phyloP scores from a whole-genome alignment of 2,329 filamentous ascomycete genomes.

The Herpotrichia juniperi region DNA sequence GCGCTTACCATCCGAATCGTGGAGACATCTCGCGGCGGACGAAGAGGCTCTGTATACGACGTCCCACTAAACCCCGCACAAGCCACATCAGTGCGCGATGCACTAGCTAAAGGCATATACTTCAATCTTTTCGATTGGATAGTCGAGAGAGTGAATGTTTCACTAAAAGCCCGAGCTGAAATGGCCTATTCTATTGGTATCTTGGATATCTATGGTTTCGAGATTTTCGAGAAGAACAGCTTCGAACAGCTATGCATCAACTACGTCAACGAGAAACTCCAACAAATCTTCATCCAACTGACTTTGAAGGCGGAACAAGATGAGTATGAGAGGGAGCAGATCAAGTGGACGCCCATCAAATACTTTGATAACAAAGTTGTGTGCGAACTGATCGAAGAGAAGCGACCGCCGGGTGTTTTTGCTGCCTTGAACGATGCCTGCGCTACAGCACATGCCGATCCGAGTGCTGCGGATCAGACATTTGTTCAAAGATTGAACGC shows the following conservation, averaged over 20 bases:
- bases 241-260: conserved; percentile 99
- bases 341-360: conserved; percentile 98
- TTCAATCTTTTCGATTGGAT: conserved; percentile 99
- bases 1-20: conserved; percentile 90
- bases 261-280: conserved; percentile 98
- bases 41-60: conserved; percentile 71
- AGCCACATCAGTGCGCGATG: conserved; percentile 85
- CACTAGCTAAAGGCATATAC: conserved; percentile 93
- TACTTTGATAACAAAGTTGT: conserved; percentile 99
- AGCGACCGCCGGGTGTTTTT: conserved; percentile 88
- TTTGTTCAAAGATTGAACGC: conserved; percentile 94
- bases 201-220: conserved; percentile 98
- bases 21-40: conserved; percentile 69
- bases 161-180: conserved; percentile 76
- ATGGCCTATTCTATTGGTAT: conserved; percentile 91
- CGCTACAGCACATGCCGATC: conserved; percentile 96
- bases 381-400: conserved; percentile 93
- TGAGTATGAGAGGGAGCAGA: conserved; percentile 93
- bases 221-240: conserved; percentile 98
- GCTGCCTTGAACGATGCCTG: conserved; percentile 97
- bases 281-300: conserved; percentile 98
- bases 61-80: conserved; percentile 86
- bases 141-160: conserved; percentile 87
- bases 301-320: conserved; percentile 97
- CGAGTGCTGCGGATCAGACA: conserved; percentile 89